Base-by-base conservation (phyloP, 345 rosid genomes). In the Raphanus raphanistrum region DNA sequence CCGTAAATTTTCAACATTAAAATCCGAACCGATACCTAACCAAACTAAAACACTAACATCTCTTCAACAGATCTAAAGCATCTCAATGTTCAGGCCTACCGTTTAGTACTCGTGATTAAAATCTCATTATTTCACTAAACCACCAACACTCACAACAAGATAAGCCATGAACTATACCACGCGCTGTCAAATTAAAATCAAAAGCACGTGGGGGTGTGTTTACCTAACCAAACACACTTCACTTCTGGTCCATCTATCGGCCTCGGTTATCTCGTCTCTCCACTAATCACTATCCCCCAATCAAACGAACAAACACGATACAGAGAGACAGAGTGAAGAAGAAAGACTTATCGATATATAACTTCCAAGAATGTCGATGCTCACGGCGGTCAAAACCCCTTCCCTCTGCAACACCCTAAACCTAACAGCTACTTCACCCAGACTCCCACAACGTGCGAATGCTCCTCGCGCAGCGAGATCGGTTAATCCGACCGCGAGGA, bases 401-500 rank as follows among this genome's bases (percentile, higher is more conserved):
- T 25, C 80, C 7, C 63, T 80, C 4, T 66, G 41, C 58, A 71
- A 26, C 64, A 68, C 21, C n/a, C 8, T 35, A 3, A 73, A 60
- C 73, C 66, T 69, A 2, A 48, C 68, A 11, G 15, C 31, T n/a
- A n/a, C n/a, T 25, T 79, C 79, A 48, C 41, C 73, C 1, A 52
- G 52, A 54, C 13, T 57, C 43, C 74, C 52, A 27, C 66, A 8
- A 0, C 10, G 29, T 28, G 3, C 72, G 9, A 76, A 45, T 16
- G 26, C 29, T 45, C 65, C 29, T 45, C 65, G 61, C 16, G 68
- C 80, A 0, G 29, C 62, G 2, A 69, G 63, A 35, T 69, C 2
- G 29, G 21, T 36, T 8, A 70, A 76, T 73, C 85, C 73, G 4
- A 78, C 81, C 64, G 84, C 83, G 62, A 76, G 80, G 69, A 85